Evolutionary conservation across 768 basidiomycete species (phyloP).

Genomic region (Macrolepiota dolichaula): DNA sequence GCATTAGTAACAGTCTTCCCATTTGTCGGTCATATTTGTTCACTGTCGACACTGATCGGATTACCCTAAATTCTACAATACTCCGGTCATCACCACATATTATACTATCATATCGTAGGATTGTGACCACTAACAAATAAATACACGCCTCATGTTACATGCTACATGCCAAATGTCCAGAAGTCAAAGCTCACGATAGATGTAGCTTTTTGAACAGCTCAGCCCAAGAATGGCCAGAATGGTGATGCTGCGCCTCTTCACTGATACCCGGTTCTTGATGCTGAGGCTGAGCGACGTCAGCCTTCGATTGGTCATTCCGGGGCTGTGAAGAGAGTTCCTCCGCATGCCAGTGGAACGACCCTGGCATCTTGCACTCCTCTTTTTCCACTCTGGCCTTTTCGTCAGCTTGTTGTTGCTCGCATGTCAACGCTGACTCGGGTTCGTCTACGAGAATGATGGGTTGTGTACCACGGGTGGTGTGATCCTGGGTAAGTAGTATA

Average conservation of each 20-base stretch:
- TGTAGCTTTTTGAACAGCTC: not conserved
- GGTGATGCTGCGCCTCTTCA: not conserved
- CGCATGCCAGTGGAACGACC: slow-evolving; percentile 3
- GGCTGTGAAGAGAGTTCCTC: not conserved
- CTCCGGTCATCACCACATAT: not conserved
- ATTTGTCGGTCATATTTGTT: no score
- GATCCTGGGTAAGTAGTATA: not conserved
- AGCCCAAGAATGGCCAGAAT: not conserved
- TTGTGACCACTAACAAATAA: not conserved
- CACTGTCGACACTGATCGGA: not conserved
- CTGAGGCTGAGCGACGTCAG: not conserved
- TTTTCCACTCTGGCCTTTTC: not conserved
- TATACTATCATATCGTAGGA: not conserved
- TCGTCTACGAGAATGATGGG: not conserved
- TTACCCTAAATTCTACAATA: not conserved
- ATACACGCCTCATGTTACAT: not conserved
- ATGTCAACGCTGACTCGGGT: not conserved
- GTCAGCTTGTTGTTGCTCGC: not conserved
- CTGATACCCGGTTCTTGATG: not conserved
- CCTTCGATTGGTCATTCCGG: not conserved
- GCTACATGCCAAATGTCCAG: not conserved
- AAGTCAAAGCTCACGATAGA: not conserved
- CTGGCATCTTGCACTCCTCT: slow-evolving; percentile 1
- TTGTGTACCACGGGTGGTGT: not conserved
- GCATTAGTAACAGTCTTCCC: not conserved